Evolutionary conservation across 441 rosid genomes (phyloP).

Genomic region (Kokia cookei): DNA sequence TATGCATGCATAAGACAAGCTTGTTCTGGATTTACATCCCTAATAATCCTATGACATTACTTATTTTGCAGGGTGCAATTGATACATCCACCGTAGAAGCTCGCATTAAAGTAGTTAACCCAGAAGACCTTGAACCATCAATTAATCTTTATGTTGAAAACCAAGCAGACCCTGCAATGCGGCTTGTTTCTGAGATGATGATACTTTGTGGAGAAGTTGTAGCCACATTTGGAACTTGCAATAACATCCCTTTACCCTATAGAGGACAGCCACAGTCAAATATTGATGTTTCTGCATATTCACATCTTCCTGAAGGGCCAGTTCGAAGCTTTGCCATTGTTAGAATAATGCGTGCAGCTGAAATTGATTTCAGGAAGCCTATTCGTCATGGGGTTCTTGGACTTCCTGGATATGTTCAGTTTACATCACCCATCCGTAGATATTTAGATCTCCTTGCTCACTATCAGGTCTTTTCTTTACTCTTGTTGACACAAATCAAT

Average conservation of each 20-base stretch:
- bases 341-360: slow-evolving; percentile 44
- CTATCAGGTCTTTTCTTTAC: slow-evolving; percentile 58
- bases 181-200: slow-evolving; percentile 97
- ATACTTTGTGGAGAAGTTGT: slow-evolving; percentile 92
- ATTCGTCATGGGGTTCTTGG: slow-evolving; percentile 86
- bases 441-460: slow-evolving; percentile 97
- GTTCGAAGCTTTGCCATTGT: slow-evolving; percentile 63
- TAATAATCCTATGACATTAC: slow-evolving; percentile 1
- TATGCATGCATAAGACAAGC: not conserved
- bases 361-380: slow-evolving; percentile 80
- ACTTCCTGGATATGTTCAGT: slow-evolving; percentile 94
- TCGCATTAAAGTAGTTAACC: slow-evolving; percentile 83
- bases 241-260: slow-evolving; percentile 81
- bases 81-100: slow-evolving; percentile 77
- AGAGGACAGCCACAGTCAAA: slow-evolving; percentile 96
- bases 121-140: slow-evolving; percentile 78
- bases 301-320: slow-evolving; percentile 96
- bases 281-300: slow-evolving; percentile 71
- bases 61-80: slow-evolving; percentile 68
- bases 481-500: not conserved
- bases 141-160: slow-evolving; percentile 84
- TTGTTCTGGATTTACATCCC: not conserved
- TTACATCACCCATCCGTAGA: slow-evolving; percentile 96
- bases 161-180: slow-evolving; percentile 29
- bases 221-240: slow-evolving; percentile 70